phyloP scores from a whole-genome alignment of 805 yeast genomes.

The Kuraishia borneana region DNA sequence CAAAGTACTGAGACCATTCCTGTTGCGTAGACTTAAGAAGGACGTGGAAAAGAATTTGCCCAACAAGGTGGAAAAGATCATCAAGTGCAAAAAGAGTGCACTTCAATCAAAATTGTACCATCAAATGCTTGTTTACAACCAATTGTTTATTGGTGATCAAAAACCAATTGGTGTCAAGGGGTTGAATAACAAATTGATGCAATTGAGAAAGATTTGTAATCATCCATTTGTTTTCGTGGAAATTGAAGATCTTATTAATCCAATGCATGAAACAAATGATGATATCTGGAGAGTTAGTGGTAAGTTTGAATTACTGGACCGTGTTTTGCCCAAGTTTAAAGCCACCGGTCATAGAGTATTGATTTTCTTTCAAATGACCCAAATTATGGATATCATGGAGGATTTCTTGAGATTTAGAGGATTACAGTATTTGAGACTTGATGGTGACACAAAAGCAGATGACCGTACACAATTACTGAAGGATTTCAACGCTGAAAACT shows the following conservation, averaged over 20 bases:
- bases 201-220: slow-evolving; percentile 72
- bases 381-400: slow-evolving; percentile 85
- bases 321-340: slow-evolving; percentile 65
- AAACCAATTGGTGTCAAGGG: slow-evolving; percentile 64
- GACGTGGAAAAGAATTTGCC: slow-evolving; percentile 85
- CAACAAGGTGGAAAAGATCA: slow-evolving; percentile 71
- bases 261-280: slow-evolving; percentile 50
- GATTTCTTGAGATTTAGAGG: slow-evolving; percentile 60
- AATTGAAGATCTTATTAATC: slow-evolving; percentile 61
- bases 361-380: slow-evolving; percentile 83
- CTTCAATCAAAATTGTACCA: slow-evolving; percentile 61
- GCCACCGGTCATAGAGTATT: slow-evolving; percentile 69
- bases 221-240: slow-evolving; percentile 85
- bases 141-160: slow-evolving; percentile 48
- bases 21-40: slow-evolving; percentile 72
- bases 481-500: slow-evolving; percentile 61
- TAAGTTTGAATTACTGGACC: slow-evolving; percentile 68
- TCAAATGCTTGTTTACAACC: slow-evolving; percentile 67
- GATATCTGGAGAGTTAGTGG: slow-evolving; percentile 70
- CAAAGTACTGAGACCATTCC: slow-evolving; percentile 76
- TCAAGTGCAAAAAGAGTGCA: slow-evolving; percentile 69
- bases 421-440: slow-evolving; percentile 65
- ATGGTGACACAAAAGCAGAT: slow-evolving; percentile 78
- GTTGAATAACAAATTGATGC: slow-evolving; percentile 76
- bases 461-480: slow-evolving; percentile 71